phyloP scores from a whole-genome alignment of 2,329 filamentous ascomycete species.

The Phaeosphaeriaceae sp. region DNA sequence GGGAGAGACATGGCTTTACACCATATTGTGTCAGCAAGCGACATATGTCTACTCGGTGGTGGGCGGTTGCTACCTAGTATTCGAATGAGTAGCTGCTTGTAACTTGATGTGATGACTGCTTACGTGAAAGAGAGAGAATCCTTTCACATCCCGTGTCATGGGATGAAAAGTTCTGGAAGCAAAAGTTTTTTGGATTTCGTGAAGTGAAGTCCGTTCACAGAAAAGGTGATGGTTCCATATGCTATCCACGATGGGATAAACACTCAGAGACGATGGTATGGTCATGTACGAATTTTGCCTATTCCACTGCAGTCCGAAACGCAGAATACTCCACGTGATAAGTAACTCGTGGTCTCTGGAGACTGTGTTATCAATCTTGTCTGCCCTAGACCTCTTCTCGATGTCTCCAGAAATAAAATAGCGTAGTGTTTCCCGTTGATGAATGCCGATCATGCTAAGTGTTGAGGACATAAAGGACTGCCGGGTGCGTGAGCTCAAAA shows the following conservation, averaged over 20 bases:
- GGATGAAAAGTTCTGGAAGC: constrained; percentile 13
- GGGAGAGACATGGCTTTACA: neutral
- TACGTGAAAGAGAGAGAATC: constrained; percentile 14
- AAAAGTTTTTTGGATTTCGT: constrained; percentile 12
- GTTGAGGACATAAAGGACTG: too few species aligned
- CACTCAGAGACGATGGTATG: constrained; percentile 11
- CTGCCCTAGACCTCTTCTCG: too few species aligned
- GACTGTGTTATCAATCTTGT: neutral
- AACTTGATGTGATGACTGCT: neutral
- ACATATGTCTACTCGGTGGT: neutral
- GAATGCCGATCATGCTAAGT: neutral
- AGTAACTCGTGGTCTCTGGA: neutral
- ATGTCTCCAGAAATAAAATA: neutral
- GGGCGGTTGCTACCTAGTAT: neutral
- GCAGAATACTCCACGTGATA: constrained; percentile 1
- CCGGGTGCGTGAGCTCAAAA: too few species aligned
- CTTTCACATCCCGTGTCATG: constrained; percentile 9
- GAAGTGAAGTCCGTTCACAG: constrained; percentile 1
- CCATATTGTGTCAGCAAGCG: neutral
- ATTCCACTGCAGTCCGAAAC: constrained; percentile 10
- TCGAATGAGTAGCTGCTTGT: too few species aligned
- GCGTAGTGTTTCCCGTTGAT: neutral
- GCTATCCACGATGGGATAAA: constrained; percentile 11
- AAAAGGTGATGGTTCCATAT: neutral
- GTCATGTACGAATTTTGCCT: constrained; percentile 5